Conservation (phyloP, 208 protist genomes). For the Wallacemonas rigidus region DNA sequence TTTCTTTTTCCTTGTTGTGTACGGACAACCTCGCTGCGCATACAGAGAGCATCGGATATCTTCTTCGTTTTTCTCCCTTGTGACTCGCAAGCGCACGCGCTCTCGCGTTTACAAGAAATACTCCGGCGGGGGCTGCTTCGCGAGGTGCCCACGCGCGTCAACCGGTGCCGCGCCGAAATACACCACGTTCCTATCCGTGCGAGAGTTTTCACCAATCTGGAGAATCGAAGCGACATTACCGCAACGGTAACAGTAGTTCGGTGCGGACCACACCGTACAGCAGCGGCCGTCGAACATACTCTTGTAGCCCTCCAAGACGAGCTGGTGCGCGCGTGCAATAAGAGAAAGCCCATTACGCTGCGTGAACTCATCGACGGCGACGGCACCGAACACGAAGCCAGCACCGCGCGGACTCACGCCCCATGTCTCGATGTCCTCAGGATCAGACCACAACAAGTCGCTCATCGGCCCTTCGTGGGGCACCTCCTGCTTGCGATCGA, state of each 20-base stretch:
- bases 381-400: slow-evolving; percentile 86
- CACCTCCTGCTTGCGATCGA: slow-evolving; percentile 91
- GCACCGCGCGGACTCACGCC: slow-evolving; percentile 85
- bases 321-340: slow-evolving; percentile 91
- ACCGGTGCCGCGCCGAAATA: slow-evolving; percentile 79
- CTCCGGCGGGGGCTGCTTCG: slow-evolving; percentile 87
- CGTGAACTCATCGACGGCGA: slow-evolving; percentile 81
- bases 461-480: slow-evolving; percentile 92
- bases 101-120: slow-evolving; percentile 74
- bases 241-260: slow-evolving; percentile 96
- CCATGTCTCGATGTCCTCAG: slow-evolving; percentile 91
- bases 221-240: slow-evolving; percentile 95
- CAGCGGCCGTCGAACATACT: slow-evolving; percentile 92
- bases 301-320: slow-evolving; percentile 95
- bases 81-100: background rate
- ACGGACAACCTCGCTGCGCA: too few relatives aligned
- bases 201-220: slow-evolving; percentile 85
- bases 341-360: slow-evolving; percentile 85
- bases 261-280: slow-evolving; percentile 96
- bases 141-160: slow-evolving; percentile 77
- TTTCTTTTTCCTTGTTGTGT: too few relatives aligned
- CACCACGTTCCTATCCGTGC: slow-evolving; percentile 68
- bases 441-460: slow-evolving; percentile 91
- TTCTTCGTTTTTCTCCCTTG: background rate
- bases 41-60: too few relatives aligned